phyloP scores from a whole-genome alignment of 2,329 filamentous ascomycete species.

The Colletotrichum sp. region DNA sequence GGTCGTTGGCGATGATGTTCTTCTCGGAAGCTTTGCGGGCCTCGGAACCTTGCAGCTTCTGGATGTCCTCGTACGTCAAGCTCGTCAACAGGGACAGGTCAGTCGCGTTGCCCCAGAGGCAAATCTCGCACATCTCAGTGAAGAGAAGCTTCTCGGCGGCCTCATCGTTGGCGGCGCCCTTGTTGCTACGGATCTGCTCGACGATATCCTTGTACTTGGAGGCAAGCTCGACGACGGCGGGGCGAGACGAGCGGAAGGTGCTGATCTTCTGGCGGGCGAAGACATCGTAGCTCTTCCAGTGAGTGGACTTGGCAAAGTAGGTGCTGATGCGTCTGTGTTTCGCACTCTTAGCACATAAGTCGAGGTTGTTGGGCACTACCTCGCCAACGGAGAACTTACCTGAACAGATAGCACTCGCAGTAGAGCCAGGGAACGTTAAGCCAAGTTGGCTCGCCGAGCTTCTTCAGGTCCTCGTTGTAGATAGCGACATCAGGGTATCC shows the following conservation, averaged over 20 bases:
- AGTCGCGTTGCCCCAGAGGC: slow-evolving; percentile 96
- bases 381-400: slow-evolving; percentile 48
- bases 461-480: slow-evolving; percentile 86
- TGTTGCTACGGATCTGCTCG: slow-evolving; percentile 63
- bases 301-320: slow-evolving; percentile 74
- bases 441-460: slow-evolving; percentile 79
- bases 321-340: slow-evolving; percentile 72
- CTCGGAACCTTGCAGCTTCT: slow-evolving; percentile 90
- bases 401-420: slow-evolving; percentile 92
- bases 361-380: neutral
- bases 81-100: slow-evolving; percentile 91
- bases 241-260: slow-evolving; percentile 90
- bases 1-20: slow-evolving; percentile 91
- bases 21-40: slow-evolving; percentile 86
- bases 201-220: slow-evolving; percentile 78
- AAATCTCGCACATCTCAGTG: slow-evolving; percentile 93
- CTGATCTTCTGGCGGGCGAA: slow-evolving; percentile 89
- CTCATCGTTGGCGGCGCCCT: slow-evolving; percentile 59
- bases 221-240: slow-evolving; percentile 83
- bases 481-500: slow-evolving; percentile 74
- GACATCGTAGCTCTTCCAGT: slow-evolving; percentile 91
- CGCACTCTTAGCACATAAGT: slow-evolving; percentile 14
- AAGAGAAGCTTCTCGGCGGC: slow-evolving; percentile 82
- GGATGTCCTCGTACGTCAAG: slow-evolving; percentile 93
- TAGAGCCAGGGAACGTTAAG: slow-evolving; percentile 88